phyloP scores from a whole-genome alignment of 2,329 filamentous ascomycete species.

The Colletotrichum karsti region DNA sequence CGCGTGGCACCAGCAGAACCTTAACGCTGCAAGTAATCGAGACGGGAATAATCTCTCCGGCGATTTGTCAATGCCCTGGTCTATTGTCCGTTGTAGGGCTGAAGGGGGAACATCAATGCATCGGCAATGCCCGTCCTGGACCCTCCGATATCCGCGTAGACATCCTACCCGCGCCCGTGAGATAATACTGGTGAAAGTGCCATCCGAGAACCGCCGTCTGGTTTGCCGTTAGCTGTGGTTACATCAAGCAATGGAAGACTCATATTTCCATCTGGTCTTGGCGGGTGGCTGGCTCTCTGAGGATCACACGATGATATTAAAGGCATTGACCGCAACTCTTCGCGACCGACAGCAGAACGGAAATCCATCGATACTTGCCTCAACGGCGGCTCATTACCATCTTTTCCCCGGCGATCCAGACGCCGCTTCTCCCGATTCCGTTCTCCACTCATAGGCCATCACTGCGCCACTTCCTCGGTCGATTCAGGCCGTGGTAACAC shows the following conservation, averaged over 20 bases:
- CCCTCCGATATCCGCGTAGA: background rate
- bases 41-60: background rate
- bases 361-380: background rate
- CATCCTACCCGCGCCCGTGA: background rate
- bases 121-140: background rate
- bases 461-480: background rate
- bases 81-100: background rate
- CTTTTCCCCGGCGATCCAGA: background rate
- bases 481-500: background rate
- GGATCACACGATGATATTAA: background rate
- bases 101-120: background rate
- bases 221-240: background rate
- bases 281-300: background rate
- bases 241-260: background rate
- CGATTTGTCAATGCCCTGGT: background rate
- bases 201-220: background rate
- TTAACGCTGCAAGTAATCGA: background rate
- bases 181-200: background rate
- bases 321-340: background rate
- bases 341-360: background rate
- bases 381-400: background rate
- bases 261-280: background rate
- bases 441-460: background rate
- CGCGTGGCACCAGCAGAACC: background rate
- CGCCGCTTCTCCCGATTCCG: background rate